Conservation (phyloP, 495 filamentous ascomycete genomes). For the Oleoguttula mirabilis region DNA sequence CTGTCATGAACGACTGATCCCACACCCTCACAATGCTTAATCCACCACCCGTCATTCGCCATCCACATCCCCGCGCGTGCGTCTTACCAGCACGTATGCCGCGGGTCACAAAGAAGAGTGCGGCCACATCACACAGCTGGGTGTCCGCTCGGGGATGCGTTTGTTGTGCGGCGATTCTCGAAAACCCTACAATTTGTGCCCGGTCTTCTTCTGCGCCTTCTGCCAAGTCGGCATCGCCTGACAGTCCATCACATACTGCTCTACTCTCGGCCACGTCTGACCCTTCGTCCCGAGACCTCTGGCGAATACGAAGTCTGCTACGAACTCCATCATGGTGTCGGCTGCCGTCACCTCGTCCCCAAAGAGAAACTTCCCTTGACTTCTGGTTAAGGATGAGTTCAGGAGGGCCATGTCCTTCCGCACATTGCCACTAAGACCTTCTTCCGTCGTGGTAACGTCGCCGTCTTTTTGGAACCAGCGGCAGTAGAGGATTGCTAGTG, state of each 20-base stretch:
- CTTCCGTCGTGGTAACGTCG: conserved; percentile 21
- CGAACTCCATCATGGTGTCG: conserved; percentile 31
- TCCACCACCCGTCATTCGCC: too few relatives aligned
- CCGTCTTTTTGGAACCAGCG: conserved; percentile 23
- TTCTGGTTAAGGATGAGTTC: conserved; percentile 23
- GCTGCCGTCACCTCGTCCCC: conserved; percentile 28
- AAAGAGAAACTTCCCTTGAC: conserved; percentile 24
- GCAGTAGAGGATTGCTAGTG: conserved; percentile 28
- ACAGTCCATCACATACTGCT: conserved; percentile 18
- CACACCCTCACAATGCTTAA: too few relatives aligned
- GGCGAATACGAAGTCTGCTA: conserved; percentile 27
- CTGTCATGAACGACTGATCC: too few relatives aligned
- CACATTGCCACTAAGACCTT: conserved; percentile 24
- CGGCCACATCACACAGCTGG: too few relatives aligned
- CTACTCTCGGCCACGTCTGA: conserved; percentile 14
- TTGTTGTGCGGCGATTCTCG: too few relatives aligned
- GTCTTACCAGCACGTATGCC: too few relatives aligned
- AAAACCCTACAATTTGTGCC: conserved; percentile 20
- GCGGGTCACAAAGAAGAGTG: too few relatives aligned
- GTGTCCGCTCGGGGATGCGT: too few relatives aligned
- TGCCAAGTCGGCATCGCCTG: conserved; percentile 20
- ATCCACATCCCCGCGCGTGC: too few relatives aligned
- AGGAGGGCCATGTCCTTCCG: conserved; percentile 30
- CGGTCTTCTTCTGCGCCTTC: conserved; percentile 25
- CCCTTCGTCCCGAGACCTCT: conserved; percentile 24